Evolutionary conservation across 1,284 basidiomycete species (phyloP), one percentile per base, ranked within the genome.

Genomic region (Malassezia furfur): DNA sequence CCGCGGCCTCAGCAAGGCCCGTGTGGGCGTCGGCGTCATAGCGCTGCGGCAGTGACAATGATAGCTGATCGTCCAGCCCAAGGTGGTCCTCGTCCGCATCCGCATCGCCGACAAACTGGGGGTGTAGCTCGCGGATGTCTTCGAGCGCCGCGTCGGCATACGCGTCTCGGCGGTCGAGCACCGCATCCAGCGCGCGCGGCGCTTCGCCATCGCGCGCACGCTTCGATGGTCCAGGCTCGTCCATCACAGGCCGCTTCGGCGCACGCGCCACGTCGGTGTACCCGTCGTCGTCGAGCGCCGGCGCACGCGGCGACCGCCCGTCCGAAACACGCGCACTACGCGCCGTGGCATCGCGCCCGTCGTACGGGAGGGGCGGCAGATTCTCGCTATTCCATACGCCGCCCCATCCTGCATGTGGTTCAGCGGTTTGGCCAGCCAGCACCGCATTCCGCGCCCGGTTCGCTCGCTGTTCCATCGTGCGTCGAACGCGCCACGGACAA

Each of bases 391-490:
- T 19, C 43, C 43, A 45, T 19, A 19, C 43, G 14, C 21, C 32
- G 6, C 10, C 9, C 43, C 43, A 45, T 25, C 11, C 8, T 25
- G 43, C 5, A 9, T 19, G 14, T 45, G 32, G 5, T 5, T 45
- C 43, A 5, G 25, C 22, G 12, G 9, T 25, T 15, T 25, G 35
- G 11, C 32, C 35, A 3, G 50, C 46, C 17, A 47, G 43, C 43
- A 54, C n/a, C 14, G 49, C 44, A 22, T 51, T 38, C 22, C 49
- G 35, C 25, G 49, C 54, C 7, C 54, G 41, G 34, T 47, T 50
- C 25, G 54, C 54, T 10, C 54, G 54, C 46, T 57, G 54, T 44
- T 57, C 54, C 54, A 57, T 57, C 25, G 14, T 31, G 47, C 35
- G 22, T 48, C 10, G 36, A 34, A 21, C 30, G 51, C 51, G 35